Base-by-base conservation (phyloP, 148 eudicot genomes). In the Vaccinium vitisidaea region DNA sequence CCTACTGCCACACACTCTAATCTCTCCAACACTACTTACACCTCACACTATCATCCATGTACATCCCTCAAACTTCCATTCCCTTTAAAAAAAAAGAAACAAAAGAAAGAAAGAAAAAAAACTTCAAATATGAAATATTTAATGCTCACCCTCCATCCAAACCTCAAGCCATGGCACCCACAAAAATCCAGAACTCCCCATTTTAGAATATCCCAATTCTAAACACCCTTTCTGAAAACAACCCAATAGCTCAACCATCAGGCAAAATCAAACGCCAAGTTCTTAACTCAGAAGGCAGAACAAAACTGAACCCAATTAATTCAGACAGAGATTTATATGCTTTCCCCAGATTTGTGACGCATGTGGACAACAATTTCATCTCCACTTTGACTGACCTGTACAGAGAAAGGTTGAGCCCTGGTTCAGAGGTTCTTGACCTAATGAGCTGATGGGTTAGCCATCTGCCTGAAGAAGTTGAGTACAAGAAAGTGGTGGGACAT, bases 391-490 rank as follows among this genome's bases (percentile, higher is more conserved):
- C 93, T 0, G 30, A 81, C 56, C 86, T 93, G 4, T 92, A 90
- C 80, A 89, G 92, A 55, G 85, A 90, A 32, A 83, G 84, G 54
- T 49, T 93, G 83, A 88, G 84, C 23, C 90, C 94, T 0, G 93
- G 86, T 0, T 85, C 56, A 71, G 96, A 93, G 76, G 75, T 93
- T 65, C 90, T 93, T 30, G 96, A 93, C 55, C 90, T 93, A 1
- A 91, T 90, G 93, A 93, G 96, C 90, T 93, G 94, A 49, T 93
- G 96, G 96, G 90, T 93, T 82, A 93, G 96, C 84, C 96, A 93
- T 82, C 78, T 93, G 69, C 96, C 94, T 0, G 36, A 87, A 61
- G 91, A 92, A 52, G 85, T 91, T 1, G 15, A 87, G 85, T 93
- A 88, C 88, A 90, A 87, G 85, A 90, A 83, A 82, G 96, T 93